Conservation (phyloP, 1,284 basidiomycete species). For the Melampsora americana region DNA sequence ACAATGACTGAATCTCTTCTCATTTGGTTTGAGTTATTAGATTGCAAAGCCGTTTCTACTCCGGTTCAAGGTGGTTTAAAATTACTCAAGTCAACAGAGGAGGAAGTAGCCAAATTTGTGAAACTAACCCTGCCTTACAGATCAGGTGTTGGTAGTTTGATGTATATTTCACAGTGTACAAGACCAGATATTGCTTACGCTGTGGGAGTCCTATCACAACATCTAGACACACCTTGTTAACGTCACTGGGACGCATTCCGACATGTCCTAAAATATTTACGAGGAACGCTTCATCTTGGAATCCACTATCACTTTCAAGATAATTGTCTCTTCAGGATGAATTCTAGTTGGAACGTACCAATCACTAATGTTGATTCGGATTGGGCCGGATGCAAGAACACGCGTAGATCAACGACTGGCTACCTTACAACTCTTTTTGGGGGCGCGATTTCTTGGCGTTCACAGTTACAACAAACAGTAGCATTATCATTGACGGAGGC, state of each 20-base stretch:
- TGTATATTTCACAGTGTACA: constrained; percentile 2
- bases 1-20: background rate
- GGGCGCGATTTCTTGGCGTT: constrained; percentile 7
- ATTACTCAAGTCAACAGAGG: background rate
- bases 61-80: background rate
- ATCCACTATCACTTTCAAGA: background rate
- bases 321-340: no score
- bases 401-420: background rate
- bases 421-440: constrained; percentile 3
- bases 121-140: background rate
- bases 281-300: background rate
- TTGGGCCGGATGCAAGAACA: constrained; percentile 4
- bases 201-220: background rate
- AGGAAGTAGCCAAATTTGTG: background rate
- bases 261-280: constrained; percentile 2
- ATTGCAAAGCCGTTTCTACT: background rate
- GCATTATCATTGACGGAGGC: no score
- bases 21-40: background rate
- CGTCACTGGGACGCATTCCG: constrained; percentile 4
- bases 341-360: constrained; percentile 1
- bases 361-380: background rate
- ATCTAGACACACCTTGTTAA: constrained; percentile 9
- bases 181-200: constrained; percentile 10
- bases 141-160: background rate
- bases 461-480: background rate